Conservation (phyloP, 2,329 filamentous ascomycete species). For the Penicillium brasilianum region DNA sequence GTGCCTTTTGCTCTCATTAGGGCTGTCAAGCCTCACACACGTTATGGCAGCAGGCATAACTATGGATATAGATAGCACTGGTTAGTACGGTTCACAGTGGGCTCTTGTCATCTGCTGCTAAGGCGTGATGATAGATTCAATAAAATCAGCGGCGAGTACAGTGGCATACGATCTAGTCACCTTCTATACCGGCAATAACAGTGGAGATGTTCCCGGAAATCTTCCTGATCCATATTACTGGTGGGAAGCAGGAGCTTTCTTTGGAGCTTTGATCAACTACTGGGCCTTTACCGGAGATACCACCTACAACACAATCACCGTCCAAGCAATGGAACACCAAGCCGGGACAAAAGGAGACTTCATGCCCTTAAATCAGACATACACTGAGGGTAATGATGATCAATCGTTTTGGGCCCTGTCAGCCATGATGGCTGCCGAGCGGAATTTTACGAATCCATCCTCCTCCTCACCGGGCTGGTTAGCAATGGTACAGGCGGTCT, state of each 20-base stretch:
- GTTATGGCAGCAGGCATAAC: conserved; percentile 10
- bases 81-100: conserved; percentile 1
- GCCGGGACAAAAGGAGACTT: conserved; percentile 45
- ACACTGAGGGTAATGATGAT: conserved; percentile 60
- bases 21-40: conserved; percentile 6
- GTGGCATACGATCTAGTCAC: conserved; percentile 56
- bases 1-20: conserved; percentile 12
- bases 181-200: conserved; percentile 56
- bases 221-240: conserved; percentile 55
- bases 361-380: conserved; percentile 49
- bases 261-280: conserved; percentile 48
- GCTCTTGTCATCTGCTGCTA: neutral
- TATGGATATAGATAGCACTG: conserved; percentile 14
- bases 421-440: conserved; percentile 61
- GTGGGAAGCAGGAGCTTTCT: conserved; percentile 54
- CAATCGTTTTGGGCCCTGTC: conserved; percentile 64
- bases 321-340: conserved; percentile 45
- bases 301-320: conserved; percentile 45
- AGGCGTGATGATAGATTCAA: conserved; percentile 44
- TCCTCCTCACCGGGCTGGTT: conserved; percentile 72
- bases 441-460: conserved; percentile 48
- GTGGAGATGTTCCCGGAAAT: conserved; percentile 57
- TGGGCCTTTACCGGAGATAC: conserved; percentile 50
- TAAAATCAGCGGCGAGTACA: conserved; percentile 52
- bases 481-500: conserved; percentile 76